Percentiles rank a stretch among this genome's conserved stretches.
Conservation (phyloP, 2,329 filamentous ascomycete genomes). For the Rhynchosporium secalis region DNA sequence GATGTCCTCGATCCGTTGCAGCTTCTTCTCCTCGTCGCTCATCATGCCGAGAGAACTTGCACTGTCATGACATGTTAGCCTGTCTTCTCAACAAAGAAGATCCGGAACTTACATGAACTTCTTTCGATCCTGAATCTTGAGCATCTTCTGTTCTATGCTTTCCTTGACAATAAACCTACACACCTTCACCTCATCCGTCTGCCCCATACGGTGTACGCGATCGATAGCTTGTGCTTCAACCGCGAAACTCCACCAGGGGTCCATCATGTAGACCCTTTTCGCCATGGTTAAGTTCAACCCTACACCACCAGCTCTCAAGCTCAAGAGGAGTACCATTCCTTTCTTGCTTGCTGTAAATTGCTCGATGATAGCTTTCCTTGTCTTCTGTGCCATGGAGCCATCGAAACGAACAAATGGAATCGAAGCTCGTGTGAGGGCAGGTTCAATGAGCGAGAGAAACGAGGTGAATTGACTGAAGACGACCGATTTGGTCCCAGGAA, state of each 20-base stretch:
- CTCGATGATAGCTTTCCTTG: conserved; percentile 73
- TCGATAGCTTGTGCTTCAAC: conserved; percentile 97
- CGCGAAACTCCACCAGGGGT: conserved; percentile 98
- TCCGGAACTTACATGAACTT: conserved; percentile 77
- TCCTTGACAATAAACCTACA: conserved; percentile 84
- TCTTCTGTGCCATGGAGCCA: conserved; percentile 84
- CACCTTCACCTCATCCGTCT: conserved; percentile 81
- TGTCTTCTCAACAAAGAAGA: conserved; percentile 16
- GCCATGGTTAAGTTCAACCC: conserved; percentile 90
- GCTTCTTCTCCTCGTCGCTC: conserved; percentile 87
- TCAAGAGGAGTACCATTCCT: conserved; percentile 78
- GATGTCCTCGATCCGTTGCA: conserved; percentile 90
- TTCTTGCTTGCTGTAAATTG: conserved; percentile 65
- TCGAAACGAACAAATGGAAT: conserved; percentile 87
- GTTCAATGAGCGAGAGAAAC: conserved; percentile 87
- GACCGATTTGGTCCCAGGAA: conserved; percentile 78
- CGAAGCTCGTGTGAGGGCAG: conserved; percentile 69
- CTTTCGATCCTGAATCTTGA: conserved; percentile 90
- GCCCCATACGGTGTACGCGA: conserved; percentile 95
- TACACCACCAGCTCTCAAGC: conserved; percentile 86
- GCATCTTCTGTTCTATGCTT: conserved; percentile 94
- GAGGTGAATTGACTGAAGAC: conserved; percentile 98
- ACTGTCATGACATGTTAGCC: conserved; percentile 49
- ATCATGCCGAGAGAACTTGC: conserved; percentile 95
- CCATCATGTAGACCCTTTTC: conserved; percentile 96